These are phyloP conservation scores for Talaromyces marneffei DNA, from an alignment of 2,329 filamentous ascomycete genomes.

Conservation along the genomic window DNA sequence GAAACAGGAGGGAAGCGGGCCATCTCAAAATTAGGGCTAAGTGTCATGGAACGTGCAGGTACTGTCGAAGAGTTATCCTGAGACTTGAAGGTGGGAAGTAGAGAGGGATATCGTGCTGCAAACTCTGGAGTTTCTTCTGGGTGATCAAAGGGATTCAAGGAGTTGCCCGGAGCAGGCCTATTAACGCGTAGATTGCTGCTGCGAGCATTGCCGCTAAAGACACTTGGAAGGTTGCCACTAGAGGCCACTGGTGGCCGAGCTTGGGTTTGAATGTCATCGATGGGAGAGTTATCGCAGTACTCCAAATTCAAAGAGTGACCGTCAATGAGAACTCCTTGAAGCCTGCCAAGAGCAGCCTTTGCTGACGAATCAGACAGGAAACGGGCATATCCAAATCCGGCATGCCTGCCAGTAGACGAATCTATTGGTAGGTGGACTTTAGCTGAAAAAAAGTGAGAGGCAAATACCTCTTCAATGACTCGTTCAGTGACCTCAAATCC, in stretches of 20 bases:
- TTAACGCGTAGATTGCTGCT: background rate
- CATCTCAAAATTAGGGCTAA: conserved; percentile 23
- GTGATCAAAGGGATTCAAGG: conserved; percentile 21
- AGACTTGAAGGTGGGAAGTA: conserved; percentile 21
- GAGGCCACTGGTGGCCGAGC: background rate
- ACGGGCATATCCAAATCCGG: conserved; percentile 36
- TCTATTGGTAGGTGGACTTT: conserved; percentile 32
- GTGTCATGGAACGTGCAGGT: conserved; percentile 17
- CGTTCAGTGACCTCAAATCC: conserved; percentile 33
- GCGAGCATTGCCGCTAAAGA: conserved; percentile 8
- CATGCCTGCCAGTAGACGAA: conserved; percentile 28
- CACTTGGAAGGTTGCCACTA: conserved; percentile 4
- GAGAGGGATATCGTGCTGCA: conserved; percentile 31
- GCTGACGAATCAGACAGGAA: conserved; percentile 33
- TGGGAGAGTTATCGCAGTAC: conserved; percentile 28
- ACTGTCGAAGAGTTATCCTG: conserved; percentile 1
- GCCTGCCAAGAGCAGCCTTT: conserved; percentile 30
- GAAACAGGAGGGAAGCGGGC: conserved; percentile 33
- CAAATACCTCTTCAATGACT: conserved; percentile 33
- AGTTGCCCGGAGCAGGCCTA: background rate
- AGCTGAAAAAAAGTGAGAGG: conserved; percentile 33
- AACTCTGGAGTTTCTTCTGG: conserved; percentile 28
- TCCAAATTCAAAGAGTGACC: conserved; percentile 38
- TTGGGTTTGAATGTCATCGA: conserved; percentile 14
- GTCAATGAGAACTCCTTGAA: conserved; percentile 35